phyloP scores from a whole-genome alignment of 352 stramenopile genomes.

The Phytophthora cactorum region DNA sequence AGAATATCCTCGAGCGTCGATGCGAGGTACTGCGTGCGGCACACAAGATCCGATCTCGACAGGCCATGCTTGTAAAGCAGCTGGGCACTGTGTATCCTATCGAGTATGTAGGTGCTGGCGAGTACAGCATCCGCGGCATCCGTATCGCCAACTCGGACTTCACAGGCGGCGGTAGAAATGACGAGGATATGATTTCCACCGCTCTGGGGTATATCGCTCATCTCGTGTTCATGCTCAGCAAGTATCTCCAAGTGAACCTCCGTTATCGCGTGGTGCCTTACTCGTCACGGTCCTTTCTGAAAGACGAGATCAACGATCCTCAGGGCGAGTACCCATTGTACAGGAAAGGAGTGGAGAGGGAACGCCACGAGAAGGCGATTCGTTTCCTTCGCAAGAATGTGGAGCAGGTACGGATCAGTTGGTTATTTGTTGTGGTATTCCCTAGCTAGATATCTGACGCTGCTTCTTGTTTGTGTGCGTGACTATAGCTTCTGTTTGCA shows the following conservation, averaged over 20 bases:
- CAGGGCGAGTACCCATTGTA: slow-evolving; percentile 85
- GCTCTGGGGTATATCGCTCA: slow-evolving; percentile 88
- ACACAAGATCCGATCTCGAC: slow-evolving; percentile 83
- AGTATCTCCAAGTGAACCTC: slow-evolving; percentile 88
- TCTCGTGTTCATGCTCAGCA: slow-evolving; percentile 89
- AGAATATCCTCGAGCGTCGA: slow-evolving; percentile 76
- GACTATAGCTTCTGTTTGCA: slow-evolving; percentile 69
- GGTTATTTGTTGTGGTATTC: background rate
- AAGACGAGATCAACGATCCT: slow-evolving; percentile 88
- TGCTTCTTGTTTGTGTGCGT: slow-evolving; percentile 11
- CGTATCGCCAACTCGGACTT: slow-evolving; percentile 78
- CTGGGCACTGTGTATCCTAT: slow-evolving; percentile 84
- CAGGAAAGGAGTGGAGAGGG: slow-evolving; percentile 76
- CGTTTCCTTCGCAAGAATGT: slow-evolving; percentile 81
- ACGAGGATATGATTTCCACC: slow-evolving; percentile 88
- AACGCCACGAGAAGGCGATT: slow-evolving; percentile 81
- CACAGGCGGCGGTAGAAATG: slow-evolving; percentile 51
- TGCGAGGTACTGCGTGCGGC: slow-evolving; percentile 79
- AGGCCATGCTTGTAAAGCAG: slow-evolving; percentile 82
- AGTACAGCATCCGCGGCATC: slow-evolving; percentile 86
- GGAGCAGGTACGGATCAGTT: slow-evolving; percentile 67
- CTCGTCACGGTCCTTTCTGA: slow-evolving; percentile 81
- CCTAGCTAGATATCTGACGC: slow-evolving; percentile 1
- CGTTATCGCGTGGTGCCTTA: slow-evolving; percentile 84
- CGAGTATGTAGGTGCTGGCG: slow-evolving; percentile 78